Evolutionary conservation across 202 grass and related monocot species (phyloP).

Genomic region (Brachypodium distachyon): DNA sequence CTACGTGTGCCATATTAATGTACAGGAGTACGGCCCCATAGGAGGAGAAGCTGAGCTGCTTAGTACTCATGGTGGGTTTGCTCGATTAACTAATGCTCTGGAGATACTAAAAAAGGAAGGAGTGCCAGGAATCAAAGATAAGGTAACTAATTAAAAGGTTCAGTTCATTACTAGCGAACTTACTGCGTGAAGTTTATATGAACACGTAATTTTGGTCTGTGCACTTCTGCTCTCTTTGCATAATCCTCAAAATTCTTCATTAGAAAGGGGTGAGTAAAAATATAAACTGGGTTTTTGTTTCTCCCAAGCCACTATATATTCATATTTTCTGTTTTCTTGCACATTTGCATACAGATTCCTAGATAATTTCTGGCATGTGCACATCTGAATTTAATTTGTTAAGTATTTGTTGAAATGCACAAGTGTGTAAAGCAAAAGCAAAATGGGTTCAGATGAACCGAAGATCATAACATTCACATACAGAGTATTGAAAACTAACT

Average conservation of each 20-base stretch:
- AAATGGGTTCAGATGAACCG: too few species aligned
- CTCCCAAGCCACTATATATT: neutral
- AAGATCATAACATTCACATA: too few species aligned
- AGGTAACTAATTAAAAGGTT: neutral
- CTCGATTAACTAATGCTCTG: neutral
- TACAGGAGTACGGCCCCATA: neutral
- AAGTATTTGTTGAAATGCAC: too few species aligned
- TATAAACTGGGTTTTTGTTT: neutral
- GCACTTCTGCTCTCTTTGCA: neutral
- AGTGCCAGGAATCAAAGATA: neutral
- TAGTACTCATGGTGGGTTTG: neutral
- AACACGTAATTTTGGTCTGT: neutral
- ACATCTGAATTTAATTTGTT: too few species aligned
- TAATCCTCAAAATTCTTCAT: too few species aligned
- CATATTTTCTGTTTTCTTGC: too few species aligned
- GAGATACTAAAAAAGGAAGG: neutral
- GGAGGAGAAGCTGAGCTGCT: neutral
- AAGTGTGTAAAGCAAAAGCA: too few species aligned
- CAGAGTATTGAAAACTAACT: too few species aligned
- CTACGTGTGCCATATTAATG: too few species aligned
- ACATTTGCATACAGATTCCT: too few species aligned
- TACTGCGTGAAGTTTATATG: neutral
- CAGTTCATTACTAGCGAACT: neutral
- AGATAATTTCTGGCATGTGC: too few species aligned
- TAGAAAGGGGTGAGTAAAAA: neutral